Conservation (phyloP, 306 rosid genomes). For the Malus sieversii region DNA sequence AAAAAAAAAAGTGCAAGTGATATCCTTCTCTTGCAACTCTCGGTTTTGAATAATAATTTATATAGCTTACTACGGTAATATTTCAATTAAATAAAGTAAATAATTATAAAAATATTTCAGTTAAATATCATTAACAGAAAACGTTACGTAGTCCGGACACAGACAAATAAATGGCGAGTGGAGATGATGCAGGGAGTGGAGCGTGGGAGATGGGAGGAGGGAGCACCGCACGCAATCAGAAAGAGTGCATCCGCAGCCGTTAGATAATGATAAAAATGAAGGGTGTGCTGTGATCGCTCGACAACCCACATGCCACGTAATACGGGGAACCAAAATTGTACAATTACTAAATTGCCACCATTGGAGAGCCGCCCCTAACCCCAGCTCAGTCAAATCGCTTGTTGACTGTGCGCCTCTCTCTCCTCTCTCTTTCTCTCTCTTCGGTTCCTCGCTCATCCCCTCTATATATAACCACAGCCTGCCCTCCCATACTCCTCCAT, state of each 20-base stretch:
- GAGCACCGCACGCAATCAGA: slow-evolving; percentile 16
- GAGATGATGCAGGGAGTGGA: not conserved
- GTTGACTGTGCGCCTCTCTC: slow-evolving; percentile 36
- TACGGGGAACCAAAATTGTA: slow-evolving; percentile 25
- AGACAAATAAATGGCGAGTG: not conserved
- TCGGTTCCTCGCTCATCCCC: not conserved
- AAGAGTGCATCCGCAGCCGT: slow-evolving; percentile 28
- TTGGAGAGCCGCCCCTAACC: slow-evolving; percentile 29
- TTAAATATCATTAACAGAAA: no score
- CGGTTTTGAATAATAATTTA: no score
- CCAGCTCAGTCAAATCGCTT: slow-evolving; percentile 50
- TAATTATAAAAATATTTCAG: no score
- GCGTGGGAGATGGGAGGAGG: not conserved
- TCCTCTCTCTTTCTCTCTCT: not conserved
- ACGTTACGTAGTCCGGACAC: not conserved
- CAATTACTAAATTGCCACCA: slow-evolving; percentile 27
- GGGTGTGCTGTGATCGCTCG: slow-evolving; percentile 25
- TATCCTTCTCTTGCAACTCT: no score
- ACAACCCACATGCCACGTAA: slow-evolving; percentile 74
- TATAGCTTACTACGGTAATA: rapidly evolving
- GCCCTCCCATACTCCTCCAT: not conserved
- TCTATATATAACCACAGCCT: slow-evolving; percentile 32
- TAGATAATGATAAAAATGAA: slow-evolving; percentile 23
- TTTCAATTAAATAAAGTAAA: no score
- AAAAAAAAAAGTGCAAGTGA: no score